These are phyloP conservation scores for Fusarium sp. DNA, from an alignment of 2,329 filamentous ascomycete species.

Conservation along the genomic window DNA sequence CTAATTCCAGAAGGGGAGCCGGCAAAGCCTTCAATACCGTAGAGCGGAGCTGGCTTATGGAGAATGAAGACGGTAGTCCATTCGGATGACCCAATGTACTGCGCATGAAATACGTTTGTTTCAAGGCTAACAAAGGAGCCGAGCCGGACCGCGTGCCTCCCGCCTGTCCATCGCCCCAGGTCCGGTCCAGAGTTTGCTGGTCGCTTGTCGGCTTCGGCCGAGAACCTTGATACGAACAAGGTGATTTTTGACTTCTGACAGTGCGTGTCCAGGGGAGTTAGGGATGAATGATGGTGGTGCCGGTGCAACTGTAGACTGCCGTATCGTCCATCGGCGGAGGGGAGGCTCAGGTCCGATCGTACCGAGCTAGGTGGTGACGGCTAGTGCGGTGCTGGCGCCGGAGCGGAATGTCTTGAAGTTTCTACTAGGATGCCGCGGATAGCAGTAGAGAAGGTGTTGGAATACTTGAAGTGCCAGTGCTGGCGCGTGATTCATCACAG, in stretches of 20 bases:
- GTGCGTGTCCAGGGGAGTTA: background rate
- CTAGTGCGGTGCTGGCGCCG: conserved; percentile 1
- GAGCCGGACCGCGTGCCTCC: conserved; percentile 41
- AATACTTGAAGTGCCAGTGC: background rate
- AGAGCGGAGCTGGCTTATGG: conserved; percentile 31
- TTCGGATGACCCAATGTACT: background rate
- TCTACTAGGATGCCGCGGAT: conserved; percentile 15
- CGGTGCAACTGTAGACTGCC: conserved; percentile 10
- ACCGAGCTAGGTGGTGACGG: background rate
- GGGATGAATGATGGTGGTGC: background rate
- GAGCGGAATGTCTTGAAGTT: conserved; percentile 18
- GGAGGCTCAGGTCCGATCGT: background rate
- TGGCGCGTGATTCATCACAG: conserved; percentile 33
- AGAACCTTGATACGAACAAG: conserved; percentile 17
- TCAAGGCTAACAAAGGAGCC: conserved; percentile 38
- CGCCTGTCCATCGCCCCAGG: conserved; percentile 32
- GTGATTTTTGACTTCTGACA: conserved; percentile 11
- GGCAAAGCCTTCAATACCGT: conserved; percentile 17
- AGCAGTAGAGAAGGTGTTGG: background rate
- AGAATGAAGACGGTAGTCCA: conserved; percentile 13
- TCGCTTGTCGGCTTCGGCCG: conserved; percentile 31
- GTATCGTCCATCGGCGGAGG: background rate
- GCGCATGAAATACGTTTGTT: conserved; percentile 8
- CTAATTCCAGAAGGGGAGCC: conserved; percentile 21
- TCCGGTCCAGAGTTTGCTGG: conserved; percentile 25